Evolutionary conservation across 768 basidiomycete species (phyloP), one percentile per base, ranked within the genome.

Genomic region (Boletus rufocinnamomeus): DNA sequence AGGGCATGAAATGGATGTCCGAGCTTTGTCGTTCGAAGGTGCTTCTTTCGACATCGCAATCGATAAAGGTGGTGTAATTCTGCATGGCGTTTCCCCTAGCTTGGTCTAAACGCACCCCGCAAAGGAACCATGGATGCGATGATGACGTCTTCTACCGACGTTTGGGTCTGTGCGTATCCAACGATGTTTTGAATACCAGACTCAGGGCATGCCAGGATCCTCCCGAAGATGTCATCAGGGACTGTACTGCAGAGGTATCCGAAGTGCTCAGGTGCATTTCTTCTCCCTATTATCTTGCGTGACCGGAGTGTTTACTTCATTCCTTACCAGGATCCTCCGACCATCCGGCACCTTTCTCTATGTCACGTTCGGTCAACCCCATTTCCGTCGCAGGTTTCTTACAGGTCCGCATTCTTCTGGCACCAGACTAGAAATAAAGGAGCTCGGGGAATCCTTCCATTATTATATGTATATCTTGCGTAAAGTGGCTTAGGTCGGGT

Each of bases 1-100:
- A 93, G 91, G 92, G 92, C 78, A 82, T 55, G 89, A 88, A 72
- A 93, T 91, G 88, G 93, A 95, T 61, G 84, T 94, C 41, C 82
- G 93, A 13, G 70, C 82, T 16, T 74, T 95, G 30, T 71, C 76
- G 13, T 89, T 93, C 54, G 55, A 63, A 21, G 80, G 82, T 4
- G 75, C 74, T 4, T 78, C 80, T 0, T 91, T 95, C 61, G 91
- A 95, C 66, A 77, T 95, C 49, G 91, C 84, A 0, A 87, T 95
- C 50, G 93, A 95, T 73, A 95, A 95, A 82, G 91, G 84, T 81
- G 51, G 16, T 35, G 54, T 3, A 7, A 3, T 27, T 5, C 27
- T 25, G n/a, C 44, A 3, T 27, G 14, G 19, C n/a, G 13, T 25
- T 45, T 34, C n/a, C 27, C n/a, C 41, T 16, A 16, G 19, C 7